phyloP scores from a whole-genome alignment of 257 asterid species.

The Orobanche coerulescens region DNA sequence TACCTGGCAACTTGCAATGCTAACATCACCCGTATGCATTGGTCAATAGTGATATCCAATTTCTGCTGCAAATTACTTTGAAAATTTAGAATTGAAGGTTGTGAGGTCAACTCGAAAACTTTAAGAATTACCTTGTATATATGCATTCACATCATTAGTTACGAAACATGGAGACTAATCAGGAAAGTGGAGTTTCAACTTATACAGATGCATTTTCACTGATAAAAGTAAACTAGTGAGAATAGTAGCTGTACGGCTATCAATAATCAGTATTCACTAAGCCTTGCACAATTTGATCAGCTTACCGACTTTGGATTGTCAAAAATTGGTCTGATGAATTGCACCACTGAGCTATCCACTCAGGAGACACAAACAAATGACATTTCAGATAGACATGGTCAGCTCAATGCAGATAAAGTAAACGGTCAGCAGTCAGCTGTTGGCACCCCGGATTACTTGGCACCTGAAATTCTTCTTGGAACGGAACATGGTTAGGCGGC shows the following conservation, averaged over 20 bases:
- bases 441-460: conserved; percentile 98
- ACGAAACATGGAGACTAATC: neutral
- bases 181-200: conserved; percentile 2
- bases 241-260: conserved; percentile 5
- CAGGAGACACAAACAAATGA: conserved; percentile 36
- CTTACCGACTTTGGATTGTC: conserved; percentile 98
- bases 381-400: conserved; percentile 33
- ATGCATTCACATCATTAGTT: conserved; percentile 1
- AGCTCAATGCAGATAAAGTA: conserved; percentile 34
- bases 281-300: conserved; percentile 39
- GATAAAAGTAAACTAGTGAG: neutral
- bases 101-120: neutral
- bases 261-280: conserved; percentile 12
- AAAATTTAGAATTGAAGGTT: conserved; percentile 11
- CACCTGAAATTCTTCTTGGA: conserved; percentile 98
- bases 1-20: neutral
- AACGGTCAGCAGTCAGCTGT: conserved; percentile 66
- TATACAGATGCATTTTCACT: neutral
- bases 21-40: conserved; percentile 11
- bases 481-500: conserved; percentile 72
- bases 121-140: neutral
- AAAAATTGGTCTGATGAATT: conserved; percentile 90
- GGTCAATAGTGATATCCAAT: neutral
- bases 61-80: conserved; percentile 6
- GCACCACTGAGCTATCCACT: conserved; percentile 69